Evolutionary conservation across 2,329 filamentous ascomycete species (phyloP), one percentile per base, ranked within the genome.

Genomic region (Meredithiella fracta): DNA sequence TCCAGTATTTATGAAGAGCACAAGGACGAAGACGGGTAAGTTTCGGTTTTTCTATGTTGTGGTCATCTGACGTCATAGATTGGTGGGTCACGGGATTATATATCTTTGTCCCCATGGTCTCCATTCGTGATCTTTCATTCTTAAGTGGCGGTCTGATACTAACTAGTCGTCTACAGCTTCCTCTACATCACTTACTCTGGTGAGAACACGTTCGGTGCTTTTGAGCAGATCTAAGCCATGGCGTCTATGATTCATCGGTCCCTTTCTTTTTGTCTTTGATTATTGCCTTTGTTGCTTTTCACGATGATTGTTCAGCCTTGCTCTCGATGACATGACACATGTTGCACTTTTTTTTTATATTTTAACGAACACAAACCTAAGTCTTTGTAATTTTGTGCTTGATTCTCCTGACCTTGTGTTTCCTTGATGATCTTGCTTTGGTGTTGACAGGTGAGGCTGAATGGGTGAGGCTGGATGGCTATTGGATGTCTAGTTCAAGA

Each of bases 1-100:
- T 95, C 89, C 76, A 94, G 86, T 71, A 97, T 98, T 73, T 98
- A 98, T 70, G 92, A 98, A 72, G 91, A 97, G 72, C 92, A 98
- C 81, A 97, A 98, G 77, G 81, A 84, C 62, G 79, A 84, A 68
- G 81, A 85, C 65, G 80, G 80, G 75, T 83, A 73, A 56, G 73
- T 69, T 55, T 53, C 7, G 17, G 20, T 15, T 44, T n/a, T 20
- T 20, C 20, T 22, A 17, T 44, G 20, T n/a, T 11, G 5, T 5
- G 29, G 5, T 34, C 5, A 34, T 17, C 31, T 54, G 42, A 47
- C 42, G 38, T 52, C 55, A 40, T 47, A 14, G 25, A 17, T 3
- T 6, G 22, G 14, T 22, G 17, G 15, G 1, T 25, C 15, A 22
- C 11, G 23, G 22, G 17, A 26, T 42, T 23, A 51, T 37, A 31